Evolutionary conservation across 208 protist species (phyloP), one percentile per base, ranked within the genome.

Genomic region (Leishmania major): DNA sequence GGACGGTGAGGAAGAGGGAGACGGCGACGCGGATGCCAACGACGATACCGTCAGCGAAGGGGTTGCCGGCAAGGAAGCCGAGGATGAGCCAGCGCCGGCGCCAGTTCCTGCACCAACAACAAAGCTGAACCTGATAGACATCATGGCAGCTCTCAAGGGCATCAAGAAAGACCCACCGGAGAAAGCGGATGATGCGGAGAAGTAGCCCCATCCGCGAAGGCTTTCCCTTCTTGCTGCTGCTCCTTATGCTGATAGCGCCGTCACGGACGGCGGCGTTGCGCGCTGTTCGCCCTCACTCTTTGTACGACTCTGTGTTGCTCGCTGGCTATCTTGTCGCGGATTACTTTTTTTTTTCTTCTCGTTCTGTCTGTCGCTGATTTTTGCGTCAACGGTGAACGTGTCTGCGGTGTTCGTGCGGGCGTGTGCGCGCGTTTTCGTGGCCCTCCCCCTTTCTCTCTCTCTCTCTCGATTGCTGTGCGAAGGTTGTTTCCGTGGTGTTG

Each of bases 91-190:
- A 17, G 75, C 75, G 45, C 72, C 77, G 3, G 62, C 47, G 49
- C 81, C 81, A 25, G 28, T 70, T 45, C 11, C 67, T 35, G 10
- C 79, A 22, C 28, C 86, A 7, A n/a, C 74, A 22, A 84, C 90
- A 6, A 90, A 92, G 72, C 82, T 95, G 45, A 90, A 88, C 77
- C 77, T 92, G 49, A 72, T 88, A 37, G 92, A 89, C 75, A 95
- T 95, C 73, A 88, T 92, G 76, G 84, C 88, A 22, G 92, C 89
- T 7, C 78, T 95, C 22, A 84, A 88, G 55, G 80, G 86, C 2
- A 84, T 95, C 66, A 88, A 47, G 66, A 62, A 67, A 19, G 76
- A 84, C 55, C 45, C 74, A 47, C 37, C 47, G 43, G 78, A 43
- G 47, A 35, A 77, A 59, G 72, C 31, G 13, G 75, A 78, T 47